A percentile compares a stretch with the other conserved stretches of the same genome.
Evolutionary conservation across 768 basidiomycete genomes (phyloP).

Genomic region (Sporobolomyces roseus): DNA sequence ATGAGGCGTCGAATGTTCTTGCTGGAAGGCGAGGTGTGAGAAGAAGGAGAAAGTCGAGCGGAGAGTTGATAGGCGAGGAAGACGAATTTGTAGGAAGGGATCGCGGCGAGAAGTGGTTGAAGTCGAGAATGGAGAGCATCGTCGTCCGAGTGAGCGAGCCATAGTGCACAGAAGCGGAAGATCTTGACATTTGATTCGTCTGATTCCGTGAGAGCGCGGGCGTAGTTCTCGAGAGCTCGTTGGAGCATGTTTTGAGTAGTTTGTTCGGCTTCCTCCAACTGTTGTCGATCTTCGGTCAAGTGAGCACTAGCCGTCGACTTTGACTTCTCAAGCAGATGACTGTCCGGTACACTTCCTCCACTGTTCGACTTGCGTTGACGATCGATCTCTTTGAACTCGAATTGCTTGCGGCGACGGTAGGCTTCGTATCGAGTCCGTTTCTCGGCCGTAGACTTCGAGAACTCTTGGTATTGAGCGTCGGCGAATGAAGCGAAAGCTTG

Average conservation of each 20-base stretch:
- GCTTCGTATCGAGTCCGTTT: conserved; percentile 60
- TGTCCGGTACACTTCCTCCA: conserved; percentile 46
- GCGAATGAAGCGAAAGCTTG: conserved; percentile 84
- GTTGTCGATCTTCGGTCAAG: conserved; percentile 58
- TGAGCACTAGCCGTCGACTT: conserved; percentile 54
- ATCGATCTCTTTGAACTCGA: conserved; percentile 60
- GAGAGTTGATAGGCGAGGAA: conserved; percentile 90
- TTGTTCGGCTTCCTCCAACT: conserved; percentile 51
- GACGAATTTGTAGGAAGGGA: conserved; percentile 83
- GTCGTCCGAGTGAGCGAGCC: conserved; percentile 79
- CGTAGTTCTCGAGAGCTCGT: conserved; percentile 80
- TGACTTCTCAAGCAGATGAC: conserved; percentile 46
- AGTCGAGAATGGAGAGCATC: conserved; percentile 52
- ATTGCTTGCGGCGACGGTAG: conserved; percentile 67
- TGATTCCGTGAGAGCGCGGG: conserved; percentile 65
- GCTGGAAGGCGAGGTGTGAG: conserved; percentile 53
- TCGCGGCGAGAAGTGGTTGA: conserved; percentile 52
- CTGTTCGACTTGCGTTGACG: conserved; percentile 35
- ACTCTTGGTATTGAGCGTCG: conserved; percentile 74
- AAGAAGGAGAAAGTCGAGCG: conserved; percentile 67
- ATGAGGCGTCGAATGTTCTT: conserved; percentile 62
- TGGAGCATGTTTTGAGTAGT: conserved; percentile 63
- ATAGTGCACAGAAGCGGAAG: conserved; percentile 80
- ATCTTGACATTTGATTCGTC: conserved; percentile 73
- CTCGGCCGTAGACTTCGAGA: conserved; percentile 63